Evolutionary conservation across 192 early-diverging fungal genomes (phyloP).

Genomic region (Endogone sp.): DNA sequence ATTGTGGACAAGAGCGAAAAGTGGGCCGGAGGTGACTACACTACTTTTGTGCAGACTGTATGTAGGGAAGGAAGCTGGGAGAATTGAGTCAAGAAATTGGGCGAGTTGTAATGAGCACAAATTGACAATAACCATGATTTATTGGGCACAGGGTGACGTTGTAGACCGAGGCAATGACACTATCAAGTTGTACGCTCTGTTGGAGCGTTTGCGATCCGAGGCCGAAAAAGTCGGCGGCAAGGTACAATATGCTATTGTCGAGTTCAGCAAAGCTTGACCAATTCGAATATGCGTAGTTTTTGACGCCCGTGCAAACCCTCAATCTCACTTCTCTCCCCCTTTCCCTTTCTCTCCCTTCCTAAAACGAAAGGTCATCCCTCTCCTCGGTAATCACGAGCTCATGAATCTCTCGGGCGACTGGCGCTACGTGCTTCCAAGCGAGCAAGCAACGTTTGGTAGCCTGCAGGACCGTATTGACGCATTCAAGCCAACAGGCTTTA

Average conservation of each 20-base stretch:
- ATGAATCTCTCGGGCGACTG: conserved; percentile 61
- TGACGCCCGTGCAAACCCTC: no score
- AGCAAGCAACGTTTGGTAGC: conserved; percentile 52
- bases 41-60: conserved; percentile 65
- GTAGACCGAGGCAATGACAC: conserved; percentile 74
- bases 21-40: conserved; percentile 52
- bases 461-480: conserved; percentile 31
- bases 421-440: conserved; percentile 53
- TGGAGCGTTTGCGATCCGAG: conserved; percentile 52
- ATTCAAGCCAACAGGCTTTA: conserved; percentile 47
- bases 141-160: conserved; percentile 54
- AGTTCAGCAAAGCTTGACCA: no score
- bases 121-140: not conserved
- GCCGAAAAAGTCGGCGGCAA: conserved; percentile 44
- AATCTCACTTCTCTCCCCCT: not conserved
- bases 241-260: no score
- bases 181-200: conserved; percentile 58
- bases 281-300: no score
- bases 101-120: not conserved
- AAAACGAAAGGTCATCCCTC: conserved; percentile 26
- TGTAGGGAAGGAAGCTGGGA: not conserved
- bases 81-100: not conserved
- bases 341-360: not conserved
- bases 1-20: conserved; percentile 52
- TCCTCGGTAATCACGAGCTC: conserved; percentile 55